These are phyloP conservation scores for Orbilia ellipsospora DNA, from an alignment of 2,329 filamentous ascomycete species.

Conservation along the genomic window DNA sequence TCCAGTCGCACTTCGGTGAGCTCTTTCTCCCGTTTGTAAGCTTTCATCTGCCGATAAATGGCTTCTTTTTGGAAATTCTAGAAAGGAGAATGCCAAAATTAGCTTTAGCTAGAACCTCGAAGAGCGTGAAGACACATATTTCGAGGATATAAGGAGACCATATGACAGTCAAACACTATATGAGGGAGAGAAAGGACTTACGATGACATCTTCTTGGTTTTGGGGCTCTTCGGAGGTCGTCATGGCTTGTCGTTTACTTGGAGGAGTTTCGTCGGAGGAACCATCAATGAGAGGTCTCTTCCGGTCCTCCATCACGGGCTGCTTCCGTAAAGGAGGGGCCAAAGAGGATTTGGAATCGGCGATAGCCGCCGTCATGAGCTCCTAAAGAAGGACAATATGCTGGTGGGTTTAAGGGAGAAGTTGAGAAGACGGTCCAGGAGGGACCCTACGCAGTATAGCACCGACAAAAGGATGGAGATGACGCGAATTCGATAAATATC, in stretches of 20 bases:
- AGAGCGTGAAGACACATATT: too few species aligned
- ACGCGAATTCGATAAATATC: constrained; percentile 15
- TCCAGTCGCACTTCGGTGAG: constrained; percentile 83
- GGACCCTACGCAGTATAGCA: constrained; percentile 23
- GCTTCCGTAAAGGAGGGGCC: constrained; percentile 60
- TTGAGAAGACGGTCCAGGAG: constrained; percentile 17
- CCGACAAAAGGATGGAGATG: constrained; percentile 2
- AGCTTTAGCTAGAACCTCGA: too few species aligned
- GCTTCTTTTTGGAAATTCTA: constrained; percentile 95
- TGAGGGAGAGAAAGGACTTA: constrained; percentile 55
- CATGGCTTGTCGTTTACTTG: constrained; percentile 80
- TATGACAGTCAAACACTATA: not conserved
- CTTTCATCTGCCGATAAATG: constrained; percentile 96
- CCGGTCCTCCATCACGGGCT: constrained; percentile 91
- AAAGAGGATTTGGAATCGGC: constrained; percentile 55
- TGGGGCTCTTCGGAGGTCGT: constrained; percentile 59
- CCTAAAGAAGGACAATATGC: constrained; percentile 38
- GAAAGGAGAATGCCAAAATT: constrained; percentile 45
- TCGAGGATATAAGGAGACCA: too few species aligned
- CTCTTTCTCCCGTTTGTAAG: constrained; percentile 91
- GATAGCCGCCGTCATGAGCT: constrained; percentile 54
- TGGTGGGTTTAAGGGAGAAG: constrained; percentile 11
- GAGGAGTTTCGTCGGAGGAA: constrained; percentile 77
- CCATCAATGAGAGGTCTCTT: constrained; percentile 86
- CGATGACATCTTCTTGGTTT: constrained; percentile 60